Conservation (phyloP, 768 basidiomycete genomes). For the Mycena venus region DNA sequence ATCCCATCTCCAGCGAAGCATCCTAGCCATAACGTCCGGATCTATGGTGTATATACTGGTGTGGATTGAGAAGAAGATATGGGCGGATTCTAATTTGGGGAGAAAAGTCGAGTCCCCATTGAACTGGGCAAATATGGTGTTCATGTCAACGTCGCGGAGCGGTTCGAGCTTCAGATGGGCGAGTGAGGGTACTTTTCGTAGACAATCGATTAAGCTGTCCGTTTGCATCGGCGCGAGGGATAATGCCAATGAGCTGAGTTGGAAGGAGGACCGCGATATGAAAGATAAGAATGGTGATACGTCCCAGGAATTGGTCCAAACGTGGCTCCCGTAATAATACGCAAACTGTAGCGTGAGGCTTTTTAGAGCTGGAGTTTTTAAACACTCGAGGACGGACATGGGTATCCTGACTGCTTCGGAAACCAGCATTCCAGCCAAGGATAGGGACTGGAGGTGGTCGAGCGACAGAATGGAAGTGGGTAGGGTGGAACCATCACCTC, state of each 20-base stretch:
- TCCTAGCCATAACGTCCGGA: not conserved
- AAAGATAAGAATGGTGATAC: not conserved
- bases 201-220: not conserved
- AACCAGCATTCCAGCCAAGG: not conserved
- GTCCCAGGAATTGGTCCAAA: not conserved
- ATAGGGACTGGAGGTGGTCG: not conserved
- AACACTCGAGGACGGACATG: not conserved
- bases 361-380: slow-evolving; percentile 11
- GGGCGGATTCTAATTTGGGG: slow-evolving; percentile 13
- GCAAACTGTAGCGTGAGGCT: not conserved
- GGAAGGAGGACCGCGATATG: not conserved
- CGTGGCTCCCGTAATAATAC: too few species aligned
- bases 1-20: slow-evolving; percentile 15
- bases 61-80: not conserved
- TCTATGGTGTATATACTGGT: not conserved
- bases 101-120: not conserved
- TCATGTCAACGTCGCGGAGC: not conserved
- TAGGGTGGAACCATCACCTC: not conserved
- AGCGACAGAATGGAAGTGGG: not conserved
- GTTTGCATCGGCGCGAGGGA: not conserved
- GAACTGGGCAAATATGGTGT: not conserved
- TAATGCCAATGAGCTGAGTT: not conserved
- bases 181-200: not conserved
- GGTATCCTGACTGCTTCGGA: not conserved
- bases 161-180: not conserved